Evolutionary conservation across 2,329 filamentous ascomycete species (phyloP).

Genomic region (Drechmeria coniospora): DNA sequence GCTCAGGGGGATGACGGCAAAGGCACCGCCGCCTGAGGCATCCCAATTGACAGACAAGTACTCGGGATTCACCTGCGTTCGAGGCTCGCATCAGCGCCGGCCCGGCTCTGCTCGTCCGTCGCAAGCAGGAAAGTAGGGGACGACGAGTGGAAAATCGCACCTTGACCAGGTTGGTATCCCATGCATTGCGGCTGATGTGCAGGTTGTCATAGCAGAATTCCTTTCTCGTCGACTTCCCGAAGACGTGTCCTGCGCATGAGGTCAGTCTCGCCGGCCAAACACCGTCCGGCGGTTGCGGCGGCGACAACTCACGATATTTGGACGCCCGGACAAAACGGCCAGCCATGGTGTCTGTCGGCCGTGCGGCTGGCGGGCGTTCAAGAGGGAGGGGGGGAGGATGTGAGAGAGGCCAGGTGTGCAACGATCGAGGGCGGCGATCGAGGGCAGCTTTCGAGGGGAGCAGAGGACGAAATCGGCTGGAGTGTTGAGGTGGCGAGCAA

Average conservation of each 20-base stretch:
- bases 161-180: conserved; percentile 98
- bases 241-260: conserved; percentile 67
- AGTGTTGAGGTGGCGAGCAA: no score
- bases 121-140: not conserved
- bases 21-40: conserved; percentile 84
- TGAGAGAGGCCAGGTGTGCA: not conserved
- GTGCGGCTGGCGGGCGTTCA: conserved; percentile 4
- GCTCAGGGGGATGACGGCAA: conserved; percentile 82
- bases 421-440: no score
- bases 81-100: conserved; percentile 6
- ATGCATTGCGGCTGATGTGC: conserved; percentile 93
- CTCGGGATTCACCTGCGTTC: conserved; percentile 69
- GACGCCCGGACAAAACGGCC: conserved; percentile 53
- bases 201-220: conserved; percentile 98
- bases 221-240: conserved; percentile 88
- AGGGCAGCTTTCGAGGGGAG: no score
- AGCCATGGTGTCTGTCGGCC: conserved; percentile 29
- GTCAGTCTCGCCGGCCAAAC: not conserved
- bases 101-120: not conserved
- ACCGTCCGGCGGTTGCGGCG: not conserved
- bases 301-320: conserved; percentile 44
- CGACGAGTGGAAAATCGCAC: conserved; percentile 30
- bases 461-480: no score
- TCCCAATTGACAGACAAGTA: conserved; percentile 99
- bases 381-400: not conserved